Percentiles rank a stretch among this genome's conserved stretches.
Conservation (phyloP, 192 early-diverging fungal genomes). For the Spizellomyces sp. region DNA sequence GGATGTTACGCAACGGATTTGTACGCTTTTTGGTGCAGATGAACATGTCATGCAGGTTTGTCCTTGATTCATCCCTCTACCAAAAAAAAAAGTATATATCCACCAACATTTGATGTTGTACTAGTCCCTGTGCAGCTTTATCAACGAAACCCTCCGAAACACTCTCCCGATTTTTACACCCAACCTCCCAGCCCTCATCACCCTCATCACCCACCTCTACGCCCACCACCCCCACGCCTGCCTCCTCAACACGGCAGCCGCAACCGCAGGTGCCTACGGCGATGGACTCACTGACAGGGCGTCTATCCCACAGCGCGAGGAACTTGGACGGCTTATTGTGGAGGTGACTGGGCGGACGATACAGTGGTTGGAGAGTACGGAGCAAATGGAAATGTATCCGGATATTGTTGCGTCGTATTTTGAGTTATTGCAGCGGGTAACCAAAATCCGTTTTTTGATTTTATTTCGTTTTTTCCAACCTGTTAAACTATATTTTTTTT, state of each 20-base stretch:
- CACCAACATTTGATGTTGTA: background rate
- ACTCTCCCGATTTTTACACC: constrained; percentile 22
- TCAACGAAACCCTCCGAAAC: constrained; percentile 16
- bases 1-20: constrained; percentile 31
- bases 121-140: constrained; percentile 23
- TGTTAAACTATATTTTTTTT: too few relatives aligned
- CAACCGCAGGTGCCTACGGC: constrained; percentile 16
- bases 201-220: constrained; percentile 7
- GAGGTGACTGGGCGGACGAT: constrained; percentile 23
- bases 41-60: constrained; percentile 31
- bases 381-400: constrained; percentile 27
- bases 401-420: constrained; percentile 40
- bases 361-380: constrained; percentile 12
- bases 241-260: constrained; percentile 15
- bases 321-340: constrained; percentile 4
- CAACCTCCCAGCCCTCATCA: constrained; percentile 14
- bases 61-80: background rate
- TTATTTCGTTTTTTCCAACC: too few relatives aligned
- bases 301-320: constrained; percentile 2
- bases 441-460: background rate
- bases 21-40: constrained; percentile 31
- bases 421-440: constrained; percentile 31
- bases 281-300: background rate
- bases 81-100: background rate
- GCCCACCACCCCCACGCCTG: background rate